phyloP scores from a whole-genome alignment of 2,329 filamentous ascomycete genomes.

The Xylariaceae sp. region DNA sequence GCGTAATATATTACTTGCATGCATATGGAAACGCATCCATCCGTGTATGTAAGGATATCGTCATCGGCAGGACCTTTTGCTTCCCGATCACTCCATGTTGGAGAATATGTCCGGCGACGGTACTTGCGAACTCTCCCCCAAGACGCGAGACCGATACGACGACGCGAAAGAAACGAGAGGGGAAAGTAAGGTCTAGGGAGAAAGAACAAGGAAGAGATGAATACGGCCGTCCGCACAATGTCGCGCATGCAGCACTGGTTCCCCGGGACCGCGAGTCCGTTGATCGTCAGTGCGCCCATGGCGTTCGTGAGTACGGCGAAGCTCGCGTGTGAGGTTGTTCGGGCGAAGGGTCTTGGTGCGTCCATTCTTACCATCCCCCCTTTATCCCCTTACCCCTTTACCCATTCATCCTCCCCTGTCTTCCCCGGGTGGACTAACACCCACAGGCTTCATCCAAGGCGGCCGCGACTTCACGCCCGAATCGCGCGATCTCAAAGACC shows the following conservation, averaged over 20 bases:
- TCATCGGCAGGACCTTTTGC: too few relatives aligned
- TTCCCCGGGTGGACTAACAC: background rate
- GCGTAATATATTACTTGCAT: too few relatives aligned
- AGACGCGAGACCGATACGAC: too few relatives aligned
- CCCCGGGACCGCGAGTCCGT: conserved; percentile 34
- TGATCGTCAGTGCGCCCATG: conserved; percentile 41
- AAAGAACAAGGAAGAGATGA: background rate
- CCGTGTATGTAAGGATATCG: too few relatives aligned
- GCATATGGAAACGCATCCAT: too few relatives aligned
- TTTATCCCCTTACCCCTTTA: too few relatives aligned
- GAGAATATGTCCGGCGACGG: too few relatives aligned
- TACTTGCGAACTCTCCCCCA: too few relatives aligned
- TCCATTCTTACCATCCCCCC: background rate
- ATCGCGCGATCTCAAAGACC: conserved; percentile 26
- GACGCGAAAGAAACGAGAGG: too few relatives aligned
- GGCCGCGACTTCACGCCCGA: conserved; percentile 32
- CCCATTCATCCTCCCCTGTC: background rate
- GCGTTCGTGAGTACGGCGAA: conserved; percentile 34
- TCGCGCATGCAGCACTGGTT: conserved; percentile 34
- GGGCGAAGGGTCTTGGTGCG: conserved; percentile 39
- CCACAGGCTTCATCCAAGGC: conserved; percentile 32
- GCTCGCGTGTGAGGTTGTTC: conserved; percentile 37
- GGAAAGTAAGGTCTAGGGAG: too few relatives aligned
- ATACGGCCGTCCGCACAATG: background rate
- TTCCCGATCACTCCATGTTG: too few relatives aligned